These are phyloP conservation scores for Termitomyces sp. DNA, from an alignment of 768 basidiomycete genomes.

Conservation along the genomic window DNA sequence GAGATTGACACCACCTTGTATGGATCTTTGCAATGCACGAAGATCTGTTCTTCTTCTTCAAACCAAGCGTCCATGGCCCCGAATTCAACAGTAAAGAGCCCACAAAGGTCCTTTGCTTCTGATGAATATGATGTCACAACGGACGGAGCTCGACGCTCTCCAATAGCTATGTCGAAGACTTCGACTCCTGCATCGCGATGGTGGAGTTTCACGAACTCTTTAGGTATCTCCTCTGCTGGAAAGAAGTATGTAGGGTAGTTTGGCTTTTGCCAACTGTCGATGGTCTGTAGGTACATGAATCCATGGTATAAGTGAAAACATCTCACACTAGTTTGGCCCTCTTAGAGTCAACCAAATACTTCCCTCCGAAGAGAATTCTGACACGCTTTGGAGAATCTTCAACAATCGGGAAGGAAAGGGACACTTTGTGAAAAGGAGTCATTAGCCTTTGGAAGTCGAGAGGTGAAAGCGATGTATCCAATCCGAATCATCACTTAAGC, in stretches of 20 bases:
- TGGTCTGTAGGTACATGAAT: neutral
- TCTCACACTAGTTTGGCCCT: conserved; percentile 59
- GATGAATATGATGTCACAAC: conserved; percentile 32
- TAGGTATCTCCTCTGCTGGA: conserved; percentile 37
- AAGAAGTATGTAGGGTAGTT: conserved; percentile 59
- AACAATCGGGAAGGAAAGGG: conserved; percentile 40
- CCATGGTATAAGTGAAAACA: neutral
- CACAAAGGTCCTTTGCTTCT: conserved; percentile 31
- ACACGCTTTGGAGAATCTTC: conserved; percentile 50
- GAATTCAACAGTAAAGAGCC: conserved; percentile 48
- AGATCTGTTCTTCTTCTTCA: conserved; percentile 64
- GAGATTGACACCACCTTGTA: conserved; percentile 47
- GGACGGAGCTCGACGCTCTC: conserved; percentile 30
- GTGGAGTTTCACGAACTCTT: conserved; percentile 36
- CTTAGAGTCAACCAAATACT: conserved; percentile 52
- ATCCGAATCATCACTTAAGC: neutral
- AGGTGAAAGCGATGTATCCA: conserved; percentile 2
- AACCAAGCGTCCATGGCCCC: conserved; percentile 59
- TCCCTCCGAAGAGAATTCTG: conserved; percentile 48
- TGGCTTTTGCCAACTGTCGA: conserved; percentile 49
- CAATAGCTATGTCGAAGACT: conserved; percentile 46
- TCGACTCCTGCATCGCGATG: conserved; percentile 26
- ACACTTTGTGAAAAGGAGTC: conserved; percentile 8
- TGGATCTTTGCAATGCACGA: conserved; percentile 61
- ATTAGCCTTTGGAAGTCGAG: neutral